Percentiles rank a stretch among this genome's conserved stretches.
These are phyloP conservation scores for Croton laevigatus DNA, from an alignment of 441 rosid species.

Conservation along the genomic window DNA sequence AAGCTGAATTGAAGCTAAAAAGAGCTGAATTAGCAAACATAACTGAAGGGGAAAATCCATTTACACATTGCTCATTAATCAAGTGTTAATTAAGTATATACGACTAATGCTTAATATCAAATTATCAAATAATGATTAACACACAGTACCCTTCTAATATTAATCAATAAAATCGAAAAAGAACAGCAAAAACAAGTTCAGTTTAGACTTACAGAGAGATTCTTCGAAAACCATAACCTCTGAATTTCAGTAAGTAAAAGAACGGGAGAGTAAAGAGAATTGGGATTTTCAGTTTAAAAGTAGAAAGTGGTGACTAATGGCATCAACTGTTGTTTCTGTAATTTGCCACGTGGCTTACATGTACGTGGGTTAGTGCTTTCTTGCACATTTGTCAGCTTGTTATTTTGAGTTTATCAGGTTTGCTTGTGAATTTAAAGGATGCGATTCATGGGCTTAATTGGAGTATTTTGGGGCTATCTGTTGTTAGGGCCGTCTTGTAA, in stretches of 20 bases:
- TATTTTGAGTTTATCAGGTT: neutral
- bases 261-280: neutral
- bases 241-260: neutral
- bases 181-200: neutral
- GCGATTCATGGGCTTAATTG: too few species aligned
- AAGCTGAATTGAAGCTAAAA: too few species aligned
- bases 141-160: neutral
- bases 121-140: neutral
- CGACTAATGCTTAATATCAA: too few species aligned
- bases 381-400: neutral
- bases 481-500: too few species aligned
- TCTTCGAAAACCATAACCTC: slow-evolving; percentile 3
- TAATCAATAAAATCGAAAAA: neutral
- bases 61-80: too few species aligned
- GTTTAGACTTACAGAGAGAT: slow-evolving; percentile 17
- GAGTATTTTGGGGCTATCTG: too few species aligned
- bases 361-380: neutral
- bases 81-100: too few species aligned
- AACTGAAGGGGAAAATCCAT: too few species aligned
- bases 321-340: neutral
- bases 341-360: slow-evolving; percentile 8
- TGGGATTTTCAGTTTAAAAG: neutral
- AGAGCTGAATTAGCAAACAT: too few species aligned
- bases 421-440: too few species aligned
- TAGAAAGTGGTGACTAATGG: neutral